phyloP scores from a whole-genome alignment of 2,329 filamentous ascomycete species.

The Ascochyta clinopodiicola region DNA sequence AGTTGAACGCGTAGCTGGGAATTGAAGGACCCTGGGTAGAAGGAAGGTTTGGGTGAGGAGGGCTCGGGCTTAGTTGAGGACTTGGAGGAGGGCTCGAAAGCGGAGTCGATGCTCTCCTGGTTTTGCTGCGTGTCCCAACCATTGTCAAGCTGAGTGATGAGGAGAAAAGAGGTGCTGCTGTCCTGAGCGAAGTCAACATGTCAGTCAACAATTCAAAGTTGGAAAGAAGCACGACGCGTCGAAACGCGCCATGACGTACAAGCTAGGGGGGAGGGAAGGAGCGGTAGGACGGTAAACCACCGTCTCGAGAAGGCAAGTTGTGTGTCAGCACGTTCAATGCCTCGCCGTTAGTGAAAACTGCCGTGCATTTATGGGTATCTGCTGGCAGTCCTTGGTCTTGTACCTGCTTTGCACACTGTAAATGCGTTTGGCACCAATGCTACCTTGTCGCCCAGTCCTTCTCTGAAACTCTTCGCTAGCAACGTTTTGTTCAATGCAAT shows the following conservation, averaged over 20 bases:
- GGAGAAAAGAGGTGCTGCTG: not conserved
- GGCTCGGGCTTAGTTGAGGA: not conserved
- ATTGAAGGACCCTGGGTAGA: not conserved
- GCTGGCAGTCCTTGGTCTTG: not conserved
- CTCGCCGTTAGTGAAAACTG: not conserved
- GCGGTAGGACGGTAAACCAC: not conserved
- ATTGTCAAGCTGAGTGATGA: not conserved
- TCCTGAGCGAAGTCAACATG: not conserved
- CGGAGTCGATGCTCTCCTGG: not conserved
- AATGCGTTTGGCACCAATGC: not conserved
- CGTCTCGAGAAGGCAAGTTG: not conserved
- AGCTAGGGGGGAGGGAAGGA: not conserved
- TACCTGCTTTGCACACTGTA: not conserved
- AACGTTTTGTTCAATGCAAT: constrained; percentile 4
- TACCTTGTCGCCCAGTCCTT: not conserved
- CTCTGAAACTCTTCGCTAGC: not conserved
- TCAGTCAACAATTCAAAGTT: not conserved
- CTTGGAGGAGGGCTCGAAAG: constrained; percentile 5
- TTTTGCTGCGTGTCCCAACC: not conserved
- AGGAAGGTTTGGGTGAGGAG: not conserved
- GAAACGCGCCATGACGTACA: constrained; percentile 8
- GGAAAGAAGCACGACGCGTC: constrained; percentile 1
- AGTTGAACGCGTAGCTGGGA: not conserved
- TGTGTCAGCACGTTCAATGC: not conserved
- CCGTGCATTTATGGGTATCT: constrained; percentile 9